phyloP scores from a whole-genome alignment of 1,139 yeast species.

The Lodderomyces margitis region DNA sequence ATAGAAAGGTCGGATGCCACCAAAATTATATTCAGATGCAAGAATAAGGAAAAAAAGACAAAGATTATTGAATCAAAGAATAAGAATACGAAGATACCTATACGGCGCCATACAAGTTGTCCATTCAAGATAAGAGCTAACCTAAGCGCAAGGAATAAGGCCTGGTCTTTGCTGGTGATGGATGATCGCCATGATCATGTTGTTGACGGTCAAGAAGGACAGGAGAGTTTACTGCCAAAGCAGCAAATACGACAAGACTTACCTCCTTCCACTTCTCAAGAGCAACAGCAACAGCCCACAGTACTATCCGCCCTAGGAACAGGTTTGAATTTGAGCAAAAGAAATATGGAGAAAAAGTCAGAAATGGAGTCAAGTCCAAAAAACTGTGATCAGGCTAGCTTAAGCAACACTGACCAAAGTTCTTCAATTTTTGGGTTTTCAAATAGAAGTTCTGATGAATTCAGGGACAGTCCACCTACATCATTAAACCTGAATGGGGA shows the following conservation, averaged over 20 bases:
- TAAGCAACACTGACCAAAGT: conserved; percentile 1
- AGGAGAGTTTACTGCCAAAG: background rate
- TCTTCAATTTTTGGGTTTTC: conserved; percentile 5
- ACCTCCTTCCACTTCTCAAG: background rate
- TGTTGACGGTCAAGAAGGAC: conserved; percentile 10
- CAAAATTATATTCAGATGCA: conserved; percentile 71
- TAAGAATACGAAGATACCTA: conserved; percentile 9
- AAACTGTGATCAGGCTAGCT: background rate
- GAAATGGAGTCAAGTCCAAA: conserved; percentile 1
- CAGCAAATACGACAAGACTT: background rate
- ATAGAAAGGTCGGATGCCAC: conserved; percentile 69
- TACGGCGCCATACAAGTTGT: conserved; percentile 41
- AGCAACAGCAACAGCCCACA: conserved; percentile 2
- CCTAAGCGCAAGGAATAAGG: conserved; percentile 50
- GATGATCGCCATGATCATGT: conserved; percentile 52
- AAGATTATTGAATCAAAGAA: conserved; percentile 17
- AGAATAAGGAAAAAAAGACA: conserved; percentile 29
- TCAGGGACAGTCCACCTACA: conserved; percentile 10
- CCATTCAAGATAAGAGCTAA: conserved; percentile 73
- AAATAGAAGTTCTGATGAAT: conserved; percentile 7
- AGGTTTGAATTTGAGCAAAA: conserved; percentile 1
- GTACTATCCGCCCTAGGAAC: background rate
- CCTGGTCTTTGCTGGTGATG: conserved; percentile 62
- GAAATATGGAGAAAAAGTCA: conserved; percentile 3
- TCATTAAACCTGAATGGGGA: conserved; percentile 9